Evolutionary conservation across 495 filamentous ascomycete genomes (phyloP).

Genomic region (Penicillium paxilli): DNA sequence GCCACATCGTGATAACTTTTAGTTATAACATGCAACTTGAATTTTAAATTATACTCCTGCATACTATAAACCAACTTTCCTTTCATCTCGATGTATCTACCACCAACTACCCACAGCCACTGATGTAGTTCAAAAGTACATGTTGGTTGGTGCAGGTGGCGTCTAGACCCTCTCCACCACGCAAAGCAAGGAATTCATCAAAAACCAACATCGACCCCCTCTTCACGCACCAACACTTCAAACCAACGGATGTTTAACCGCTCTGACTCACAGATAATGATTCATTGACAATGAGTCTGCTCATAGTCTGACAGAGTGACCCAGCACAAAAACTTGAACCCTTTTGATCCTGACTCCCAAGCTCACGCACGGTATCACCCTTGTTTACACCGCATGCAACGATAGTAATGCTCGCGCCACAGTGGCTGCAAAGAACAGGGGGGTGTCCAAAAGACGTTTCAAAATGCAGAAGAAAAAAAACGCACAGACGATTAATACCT

Average conservation of each 20-base stretch:
- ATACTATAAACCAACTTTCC: neutral
- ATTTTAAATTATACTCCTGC: neutral
- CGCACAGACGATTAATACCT: slow-evolving; percentile 16
- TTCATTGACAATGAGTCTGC: neutral
- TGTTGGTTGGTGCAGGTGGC: neutral
- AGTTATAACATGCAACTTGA: neutral
- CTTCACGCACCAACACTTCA: neutral
- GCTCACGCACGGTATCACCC: neutral
- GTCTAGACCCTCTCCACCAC: slow-evolving; percentile 20
- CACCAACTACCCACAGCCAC: neutral
- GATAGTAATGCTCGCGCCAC: slow-evolving; percentile 4
- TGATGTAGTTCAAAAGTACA: neutral
- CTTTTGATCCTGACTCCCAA: slow-evolving; percentile 7
- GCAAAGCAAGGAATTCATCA: slow-evolving; percentile 12
- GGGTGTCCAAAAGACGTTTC: neutral
- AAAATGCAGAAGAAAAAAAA: neutral
- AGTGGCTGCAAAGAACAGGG: slow-evolving; percentile 20
- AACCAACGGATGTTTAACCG: neutral
- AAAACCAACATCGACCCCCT: neutral
- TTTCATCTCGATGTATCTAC: too few relatives aligned
- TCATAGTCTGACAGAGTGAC: too few relatives aligned
- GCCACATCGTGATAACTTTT: neutral
- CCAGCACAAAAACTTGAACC: neutral
- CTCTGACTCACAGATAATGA: neutral
- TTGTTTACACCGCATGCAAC: neutral